Evolutionary conservation across 192 early-diverging fungal genomes (phyloP).

Genomic region (Entomortierella lignicola): DNA sequence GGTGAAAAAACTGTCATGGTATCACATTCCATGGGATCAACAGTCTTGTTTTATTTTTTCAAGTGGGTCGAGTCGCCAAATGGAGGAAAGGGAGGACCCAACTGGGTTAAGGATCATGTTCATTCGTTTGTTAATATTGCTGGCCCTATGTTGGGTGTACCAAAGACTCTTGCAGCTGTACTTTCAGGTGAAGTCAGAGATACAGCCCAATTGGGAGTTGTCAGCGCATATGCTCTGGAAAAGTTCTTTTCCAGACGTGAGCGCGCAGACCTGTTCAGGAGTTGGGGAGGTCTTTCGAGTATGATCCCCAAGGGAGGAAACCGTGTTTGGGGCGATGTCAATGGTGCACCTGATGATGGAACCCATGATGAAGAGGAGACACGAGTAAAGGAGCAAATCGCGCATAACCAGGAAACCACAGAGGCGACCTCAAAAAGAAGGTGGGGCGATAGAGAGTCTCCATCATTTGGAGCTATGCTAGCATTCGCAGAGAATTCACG

Average conservation of each 20-base stretch:
- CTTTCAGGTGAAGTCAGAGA: constrained; percentile 87
- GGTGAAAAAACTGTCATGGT: constrained; percentile 69
- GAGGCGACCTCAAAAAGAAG: constrained; percentile 4
- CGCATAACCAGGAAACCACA: constrained; percentile 21
- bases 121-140: constrained; percentile 87
- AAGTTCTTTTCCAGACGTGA: constrained; percentile 85
- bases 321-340: constrained; percentile 77
- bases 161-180: constrained; percentile 82
- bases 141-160: constrained; percentile 87
- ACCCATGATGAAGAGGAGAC: constrained; percentile 53
- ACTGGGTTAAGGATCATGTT: constrained; percentile 84
- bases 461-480: constrained; percentile 48
- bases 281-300: constrained; percentile 81
- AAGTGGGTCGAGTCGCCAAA: constrained; percentile 81
- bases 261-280: constrained; percentile 79
- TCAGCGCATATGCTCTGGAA: constrained; percentile 85
- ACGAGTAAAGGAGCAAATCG: constrained; percentile 27
- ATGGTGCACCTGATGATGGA: constrained; percentile 80
- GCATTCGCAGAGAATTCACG: constrained; percentile 30
- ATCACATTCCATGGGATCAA: constrained; percentile 78
- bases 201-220: constrained; percentile 80
- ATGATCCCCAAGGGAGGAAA: constrained; percentile 90
- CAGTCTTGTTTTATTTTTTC: constrained; percentile 85
- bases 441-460: constrained; percentile 17
- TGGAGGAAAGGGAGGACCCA: constrained; percentile 75